phyloP scores from a whole-genome alignment of 1,139 yeast genomes.

The Geotrichum armillariae region DNA sequence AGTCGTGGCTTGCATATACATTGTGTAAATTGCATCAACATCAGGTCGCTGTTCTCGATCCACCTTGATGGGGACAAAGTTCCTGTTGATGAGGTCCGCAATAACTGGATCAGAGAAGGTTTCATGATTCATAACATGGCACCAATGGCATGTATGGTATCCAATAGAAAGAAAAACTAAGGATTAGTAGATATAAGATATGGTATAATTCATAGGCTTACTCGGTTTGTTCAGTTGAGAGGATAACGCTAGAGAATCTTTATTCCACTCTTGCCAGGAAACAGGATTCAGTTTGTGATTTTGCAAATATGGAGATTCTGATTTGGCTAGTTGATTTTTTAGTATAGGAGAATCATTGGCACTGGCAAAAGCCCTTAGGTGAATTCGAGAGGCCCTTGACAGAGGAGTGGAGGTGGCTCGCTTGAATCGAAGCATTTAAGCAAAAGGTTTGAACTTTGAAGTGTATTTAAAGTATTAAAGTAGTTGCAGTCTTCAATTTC shows the following conservation, averaged over 20 bases:
- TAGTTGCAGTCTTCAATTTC: no score
- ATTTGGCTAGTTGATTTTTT: conserved; percentile 30
- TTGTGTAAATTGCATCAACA: conserved; percentile 41
- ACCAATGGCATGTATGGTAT: conserved; percentile 43
- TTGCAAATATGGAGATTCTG: conserved; percentile 34
- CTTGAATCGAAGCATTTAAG: conserved; percentile 9
- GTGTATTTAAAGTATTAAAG: no score
- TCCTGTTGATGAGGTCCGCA: conserved; percentile 36
- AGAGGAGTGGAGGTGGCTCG: background rate
- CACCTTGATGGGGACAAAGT: conserved; percentile 41
- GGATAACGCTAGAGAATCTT: conserved; percentile 37
- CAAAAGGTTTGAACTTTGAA: no score
- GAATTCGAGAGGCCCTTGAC: conserved; percentile 1
- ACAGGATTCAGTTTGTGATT: conserved; percentile 32
- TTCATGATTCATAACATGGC: conserved; percentile 43
- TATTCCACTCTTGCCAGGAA: conserved; percentile 43
- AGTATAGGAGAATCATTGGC: conserved; percentile 8
- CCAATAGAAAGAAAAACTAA: conserved; percentile 40
- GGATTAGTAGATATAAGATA: background rate
- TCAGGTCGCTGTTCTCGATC: conserved; percentile 45
- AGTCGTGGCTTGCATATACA: conserved; percentile 41
- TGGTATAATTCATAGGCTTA: background rate
- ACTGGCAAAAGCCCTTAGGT: conserved; percentile 4
- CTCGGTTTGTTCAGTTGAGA: conserved; percentile 35
- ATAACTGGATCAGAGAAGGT: conserved; percentile 35